Conservation (phyloP, 164 flowering plant genomes). For the Taxillus chinensis region DNA sequence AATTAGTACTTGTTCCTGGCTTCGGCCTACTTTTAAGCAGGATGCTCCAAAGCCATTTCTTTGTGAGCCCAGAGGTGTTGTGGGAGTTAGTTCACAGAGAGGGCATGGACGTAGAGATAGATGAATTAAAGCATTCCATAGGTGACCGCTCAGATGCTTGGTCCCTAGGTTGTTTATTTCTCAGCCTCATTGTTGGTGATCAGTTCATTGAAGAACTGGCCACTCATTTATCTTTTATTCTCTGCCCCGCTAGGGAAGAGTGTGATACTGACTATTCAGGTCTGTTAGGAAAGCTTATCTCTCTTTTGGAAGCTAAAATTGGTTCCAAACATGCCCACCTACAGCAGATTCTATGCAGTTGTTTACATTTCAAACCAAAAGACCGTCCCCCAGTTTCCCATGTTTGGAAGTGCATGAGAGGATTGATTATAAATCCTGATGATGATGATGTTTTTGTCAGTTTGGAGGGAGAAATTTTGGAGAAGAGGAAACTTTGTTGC, state of each 20-base stretch:
- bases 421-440: slow-evolving; percentile 27
- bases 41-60: slow-evolving; percentile 20
- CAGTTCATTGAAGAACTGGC: slow-evolving; percentile 23
- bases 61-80: slow-evolving; percentile 65
- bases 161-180: slow-evolving; percentile 54
- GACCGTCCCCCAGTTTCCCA: slow-evolving; percentile 46
- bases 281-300: slow-evolving; percentile 38
- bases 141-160: slow-evolving; percentile 65
- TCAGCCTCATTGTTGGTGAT: slow-evolving; percentile 41
- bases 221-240: slow-evolving; percentile 10
- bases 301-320: slow-evolving; percentile 23
- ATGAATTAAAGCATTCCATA: slow-evolving; percentile 18
- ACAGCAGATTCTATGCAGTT: slow-evolving; percentile 32
- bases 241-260: slow-evolving; percentile 15
- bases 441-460: slow-evolving; percentile 17
- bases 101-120: slow-evolving; percentile 17
- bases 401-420: slow-evolving; percentile 57
- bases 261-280: slow-evolving; percentile 14
- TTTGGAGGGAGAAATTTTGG: slow-evolving; percentile 8
- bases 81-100: slow-evolving; percentile 20
- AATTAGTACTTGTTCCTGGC: neutral
- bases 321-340: slow-evolving; percentile 24
- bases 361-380: slow-evolving; percentile 42
- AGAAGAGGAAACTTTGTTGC: slow-evolving; percentile 18
- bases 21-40: slow-evolving; percentile 11